Evolutionary conservation across 352 stramenopile species (phyloP), one percentile per base, ranked within the genome.

Genomic region (Phytophthora syringae): DNA sequence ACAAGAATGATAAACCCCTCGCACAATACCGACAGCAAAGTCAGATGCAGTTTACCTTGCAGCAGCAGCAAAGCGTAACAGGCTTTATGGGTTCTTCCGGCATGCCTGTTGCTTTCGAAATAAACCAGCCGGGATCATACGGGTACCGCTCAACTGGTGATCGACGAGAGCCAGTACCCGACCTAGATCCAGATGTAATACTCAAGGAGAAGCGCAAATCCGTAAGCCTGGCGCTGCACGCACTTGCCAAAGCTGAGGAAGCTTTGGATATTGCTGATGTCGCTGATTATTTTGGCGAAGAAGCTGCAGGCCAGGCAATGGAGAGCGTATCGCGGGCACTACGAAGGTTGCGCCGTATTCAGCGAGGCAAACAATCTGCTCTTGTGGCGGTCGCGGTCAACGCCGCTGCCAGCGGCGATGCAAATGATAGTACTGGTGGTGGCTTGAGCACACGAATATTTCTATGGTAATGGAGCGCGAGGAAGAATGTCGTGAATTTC

Each of bases 301-400:
- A 72, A 27, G 63, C 55, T 7, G 45, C 67, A 15, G 58, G 47
- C 5, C 57, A 77, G 11, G 55, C 67, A 9, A 60, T 67, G 30
- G 65, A 70, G 36, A 62, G 43, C 10, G 39, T 82, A 20, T 60
- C 62, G 4, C 47, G 63, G n/a, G 52, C 61, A 48, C 37, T 82
- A 39, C 73, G 76, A 30, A 60, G 49, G 18, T 37, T 84, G 45
- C 70, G 64, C 24, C 73, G 76, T 16, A 66, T 80, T 7, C 64
- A 80, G n/a, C 70, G 76, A 27, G 76, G 73, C 2, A 84, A 80
- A 62, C 67, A 78, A 20, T 82, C 76, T 15, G 55, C 56, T 37
- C 56, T 82, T 50, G 54, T 72, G 32, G 71, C 71, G 15, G 55
- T 59, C 2, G 57, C 59, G 10, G 49, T 69, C 6, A 66, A 61